Base-by-base conservation (phyloP, 2,329 filamentous ascomycete genomes). In the Penicillium sp. region DNA sequence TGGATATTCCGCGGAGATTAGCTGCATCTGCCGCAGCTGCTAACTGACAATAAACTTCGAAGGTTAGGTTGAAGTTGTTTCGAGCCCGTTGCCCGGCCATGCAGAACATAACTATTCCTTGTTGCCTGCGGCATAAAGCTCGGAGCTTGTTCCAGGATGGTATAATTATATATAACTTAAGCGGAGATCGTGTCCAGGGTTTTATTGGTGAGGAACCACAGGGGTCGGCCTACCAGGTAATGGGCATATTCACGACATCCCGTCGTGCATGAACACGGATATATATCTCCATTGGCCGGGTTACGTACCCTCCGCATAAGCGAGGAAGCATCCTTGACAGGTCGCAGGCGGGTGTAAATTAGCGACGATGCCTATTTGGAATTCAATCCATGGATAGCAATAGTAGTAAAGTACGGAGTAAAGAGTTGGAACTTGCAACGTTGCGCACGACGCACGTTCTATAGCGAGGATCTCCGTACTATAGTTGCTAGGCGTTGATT, bases 301-400 rank as follows among this genome's bases (percentile, higher is more conserved):
- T 40, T 53, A 53, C 51, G 33, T 53, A 28, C 37, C 19, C 22
- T 28, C 51, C 37, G 51, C 51, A 53, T 53, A 53, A 53, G 51
- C 51, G 51, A 38, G 51, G 15, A 38, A 9, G 19, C 30, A 53
- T 28, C 50, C 30, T 35, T 24, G 33, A 53, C 10, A 22, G 37
- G 13, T 37, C 22, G n/a, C 50, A 35, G 30, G n/a, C 12, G 15
- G 22, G 50, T 24, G 24, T 13, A 28, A 37, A 37, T 53, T 53
- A 53, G 51, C 37, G 51, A 53, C n/a, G 30, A 53, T 53, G n/a
- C 28, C n/a, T 37, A 53, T 22, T 24, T 53, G 30, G 30, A 30
- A 49, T 49, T 9, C 22, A 47, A 28, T 6, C 28, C 8, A 10
- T 4, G 4, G 9, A 33, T 33, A 28, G 28, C 7, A 2, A 33